Conservation (phyloP, 2,329 filamentous ascomycete genomes). For the Nemania diffusa region DNA sequence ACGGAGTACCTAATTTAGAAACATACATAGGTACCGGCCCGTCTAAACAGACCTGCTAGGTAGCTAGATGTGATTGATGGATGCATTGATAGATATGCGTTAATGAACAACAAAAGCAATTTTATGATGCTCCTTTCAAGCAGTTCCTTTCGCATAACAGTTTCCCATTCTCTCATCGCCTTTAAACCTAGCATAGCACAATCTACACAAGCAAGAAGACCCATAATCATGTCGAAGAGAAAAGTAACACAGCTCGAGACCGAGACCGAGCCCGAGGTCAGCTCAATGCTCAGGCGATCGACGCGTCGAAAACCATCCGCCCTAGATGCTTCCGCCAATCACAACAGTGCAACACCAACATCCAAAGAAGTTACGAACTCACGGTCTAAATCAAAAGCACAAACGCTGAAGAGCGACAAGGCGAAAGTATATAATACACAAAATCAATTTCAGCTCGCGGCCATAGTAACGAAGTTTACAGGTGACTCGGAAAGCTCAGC, state of each 20-base stretch:
- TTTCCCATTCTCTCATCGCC: neutral
- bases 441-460: neutral
- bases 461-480: slow-evolving; percentile 16
- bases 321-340: slow-evolving; percentile 9
- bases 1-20: neutral
- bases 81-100: neutral
- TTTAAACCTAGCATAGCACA: neutral
- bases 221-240: slow-evolving; percentile 34
- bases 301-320: slow-evolving; percentile 34
- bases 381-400: neutral
- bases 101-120: neutral
- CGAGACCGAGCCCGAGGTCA: slow-evolving; percentile 19
- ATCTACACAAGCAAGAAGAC: neutral
- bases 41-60: neutral
- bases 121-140: neutral
- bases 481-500: slow-evolving; percentile 4
- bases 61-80: neutral
- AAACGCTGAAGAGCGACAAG: slow-evolving; percentile 5
- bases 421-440: slow-evolving; percentile 23
- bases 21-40: slow-evolving; percentile 26
- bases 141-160: neutral
- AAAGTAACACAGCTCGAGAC: slow-evolving; percentile 28
- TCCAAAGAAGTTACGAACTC: neutral
- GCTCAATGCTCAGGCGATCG: slow-evolving; percentile 31
- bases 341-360: neutral